Evolutionary conservation across 2,329 filamentous ascomycete species (phyloP), one percentile per base, ranked within the genome.

Genomic region (Penicillium sp.): DNA sequence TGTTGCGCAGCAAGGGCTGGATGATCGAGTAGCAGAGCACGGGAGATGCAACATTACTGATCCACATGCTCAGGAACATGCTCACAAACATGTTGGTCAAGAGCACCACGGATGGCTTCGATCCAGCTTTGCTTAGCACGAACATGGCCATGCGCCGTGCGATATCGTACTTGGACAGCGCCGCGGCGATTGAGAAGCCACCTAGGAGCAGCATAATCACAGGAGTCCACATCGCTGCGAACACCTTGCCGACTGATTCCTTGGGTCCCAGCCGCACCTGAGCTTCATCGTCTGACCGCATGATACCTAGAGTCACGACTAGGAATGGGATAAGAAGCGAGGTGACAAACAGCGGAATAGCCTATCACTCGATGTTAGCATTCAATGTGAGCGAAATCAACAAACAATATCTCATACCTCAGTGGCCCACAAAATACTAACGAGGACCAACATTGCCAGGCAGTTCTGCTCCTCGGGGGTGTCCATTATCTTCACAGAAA

Each of bases 81-180:
- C 93, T 92, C 40, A 99, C 94, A 66, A 97, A 92, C 94, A 99
- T 99, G 77, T 93, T 97, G 51, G 93, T 94, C n/a, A 99, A 76
- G 5, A 99, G 81, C 4, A 99, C 94, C 2, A 90, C 93, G 53
- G 87, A 83, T 10, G 94, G 94, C 66, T 87, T 88, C 4, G 94
- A 97, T 7, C 94, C 94, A 9, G 94, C 94, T 78, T 96, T 97
- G 79, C 91, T 96, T 33, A 99, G 82, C 28, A 99, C 90, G 67
- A 97, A 91, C 1, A 93, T 97, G 2, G 94, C 94, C 77, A 99
- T 91, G 69, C 94, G 88, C 76, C 97, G 97, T 58, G 96, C 94
- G 67, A 99, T 97, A 64, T 92, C 94, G 75, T 96, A 96, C 73
- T 99, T 99, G 46, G 91, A 96, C 53, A 99, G 77, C 0, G 94